Conservation (phyloP, 768 basidiomycete species). For the Tricholoma furcatifolium region DNA sequence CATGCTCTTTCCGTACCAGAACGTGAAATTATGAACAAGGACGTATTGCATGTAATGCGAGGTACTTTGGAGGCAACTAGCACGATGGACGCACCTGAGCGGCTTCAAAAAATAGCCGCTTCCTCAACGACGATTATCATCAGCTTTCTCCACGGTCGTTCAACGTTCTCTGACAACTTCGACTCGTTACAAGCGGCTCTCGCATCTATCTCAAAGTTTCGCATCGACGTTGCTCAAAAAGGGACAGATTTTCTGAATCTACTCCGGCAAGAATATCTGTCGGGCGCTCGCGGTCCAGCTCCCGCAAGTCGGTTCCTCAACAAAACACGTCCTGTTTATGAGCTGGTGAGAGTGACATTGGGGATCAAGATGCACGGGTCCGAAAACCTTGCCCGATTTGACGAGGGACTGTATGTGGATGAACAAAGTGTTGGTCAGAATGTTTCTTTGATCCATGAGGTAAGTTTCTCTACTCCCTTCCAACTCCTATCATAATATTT, state of each 20-base stretch:
- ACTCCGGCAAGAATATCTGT: constrained; percentile 56
- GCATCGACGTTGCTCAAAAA: constrained; percentile 48
- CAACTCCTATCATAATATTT: not conserved
- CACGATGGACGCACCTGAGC: constrained; percentile 65
- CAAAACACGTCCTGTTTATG: constrained; percentile 71
- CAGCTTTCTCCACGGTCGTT: constrained; percentile 51
- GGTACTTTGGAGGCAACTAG: constrained; percentile 63
- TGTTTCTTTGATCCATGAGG: constrained; percentile 77
- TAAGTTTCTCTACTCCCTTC: constrained; percentile 21
- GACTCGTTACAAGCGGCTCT: constrained; percentile 27
- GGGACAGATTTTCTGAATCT: constrained; percentile 43
- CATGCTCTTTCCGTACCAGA: constrained; percentile 33
- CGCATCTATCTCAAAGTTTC: constrained; percentile 52
- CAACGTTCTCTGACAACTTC: constrained; percentile 30
- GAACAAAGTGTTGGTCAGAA: constrained; percentile 71
- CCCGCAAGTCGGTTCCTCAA: constrained; percentile 70
- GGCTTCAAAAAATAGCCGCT: constrained; percentile 72
- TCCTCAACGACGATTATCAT: constrained; percentile 61
- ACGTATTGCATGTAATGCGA: constrained; percentile 42
- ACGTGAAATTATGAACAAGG: constrained; percentile 29
- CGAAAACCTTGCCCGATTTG: constrained; percentile 64
- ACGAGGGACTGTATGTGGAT: constrained; percentile 62
- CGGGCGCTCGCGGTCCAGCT: constrained; percentile 54
- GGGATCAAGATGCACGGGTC: constrained; percentile 79
- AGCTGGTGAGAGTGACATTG: constrained; percentile 68